A percentile compares a stretch with the other conserved stretches of the same genome.
Evolutionary conservation across 2,329 filamentous ascomycete species (phyloP).

Genomic region (Alternaria incomplexa): DNA sequence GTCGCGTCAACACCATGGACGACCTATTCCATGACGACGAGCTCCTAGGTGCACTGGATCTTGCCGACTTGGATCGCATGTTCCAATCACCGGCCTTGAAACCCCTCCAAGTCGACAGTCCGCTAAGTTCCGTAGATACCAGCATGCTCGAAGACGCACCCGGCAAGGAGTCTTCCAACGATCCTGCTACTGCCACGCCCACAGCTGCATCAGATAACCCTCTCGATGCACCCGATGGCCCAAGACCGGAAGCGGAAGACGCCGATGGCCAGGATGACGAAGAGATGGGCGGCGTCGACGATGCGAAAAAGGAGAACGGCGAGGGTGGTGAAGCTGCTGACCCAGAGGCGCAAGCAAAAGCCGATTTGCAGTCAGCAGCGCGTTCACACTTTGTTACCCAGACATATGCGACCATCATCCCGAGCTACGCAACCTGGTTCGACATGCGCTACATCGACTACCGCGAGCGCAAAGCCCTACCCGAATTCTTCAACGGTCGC

Average conservation of each 20-base stretch:
- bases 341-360: constrained; percentile 71
- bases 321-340: constrained; percentile 39
- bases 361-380: constrained; percentile 81
- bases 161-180: constrained; percentile 54
- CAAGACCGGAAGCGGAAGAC: constrained; percentile 63
- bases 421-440: constrained; percentile 98
- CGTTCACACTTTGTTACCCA: constrained; percentile 91
- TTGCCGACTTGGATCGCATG: neutral
- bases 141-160: constrained; percentile 57
- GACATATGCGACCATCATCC: constrained; percentile 93
- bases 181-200: constrained; percentile 65
- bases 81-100: neutral
- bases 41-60: neutral
- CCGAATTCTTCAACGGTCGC: constrained; percentile 97
- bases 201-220: constrained; percentile 66
- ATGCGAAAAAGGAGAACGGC: constrained; percentile 47
- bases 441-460: constrained; percentile 93
- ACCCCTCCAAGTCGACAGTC: neutral
- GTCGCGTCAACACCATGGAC: constrained; percentile 13
- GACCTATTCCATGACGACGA: neutral
- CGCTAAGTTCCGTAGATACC: constrained; percentile 58
- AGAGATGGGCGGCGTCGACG: constrained; percentile 61
- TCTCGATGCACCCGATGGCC: constrained; percentile 71
- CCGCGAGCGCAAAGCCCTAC: constrained; percentile 91
- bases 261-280: constrained; percentile 71